Evolutionary conservation across 73 alveolate species (phyloP).

Genomic region (Uronychia setigera): DNA sequence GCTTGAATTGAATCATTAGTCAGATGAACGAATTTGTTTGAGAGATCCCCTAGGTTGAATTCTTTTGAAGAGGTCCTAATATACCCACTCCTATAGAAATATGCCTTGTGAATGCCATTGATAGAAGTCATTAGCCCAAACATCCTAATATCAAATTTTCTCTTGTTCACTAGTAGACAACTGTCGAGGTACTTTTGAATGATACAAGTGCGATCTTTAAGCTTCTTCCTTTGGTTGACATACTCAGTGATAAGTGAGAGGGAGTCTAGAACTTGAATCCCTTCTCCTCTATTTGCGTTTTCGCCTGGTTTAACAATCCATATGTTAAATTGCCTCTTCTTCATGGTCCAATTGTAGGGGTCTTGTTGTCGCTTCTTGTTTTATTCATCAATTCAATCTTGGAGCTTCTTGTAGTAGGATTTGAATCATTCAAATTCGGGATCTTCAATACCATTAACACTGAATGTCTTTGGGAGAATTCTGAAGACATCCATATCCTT

Average conservation of each 20-base stretch:
- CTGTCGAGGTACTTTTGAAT: slow-evolving; percentile 78
- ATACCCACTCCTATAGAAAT: slow-evolving; percentile 78
- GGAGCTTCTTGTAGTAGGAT: not conserved
- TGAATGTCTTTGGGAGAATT: not conserved
- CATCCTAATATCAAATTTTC: slow-evolving; percentile 86
- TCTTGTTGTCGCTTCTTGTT: not conserved
- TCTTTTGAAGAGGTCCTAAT: slow-evolving; percentile 74
- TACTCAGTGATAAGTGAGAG: not conserved
- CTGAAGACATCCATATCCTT: not conserved
- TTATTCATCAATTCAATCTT: not conserved
- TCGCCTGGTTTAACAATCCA: not conserved
- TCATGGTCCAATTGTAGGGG: not conserved
- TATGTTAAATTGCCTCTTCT: not conserved
- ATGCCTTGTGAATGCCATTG: slow-evolving; percentile 66
- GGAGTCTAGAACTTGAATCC: not conserved
- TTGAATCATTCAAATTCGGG: not conserved
- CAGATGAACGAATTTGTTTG: slow-evolving; percentile 68
- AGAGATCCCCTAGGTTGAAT: slow-evolving; percentile 52
- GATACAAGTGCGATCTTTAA: slow-evolving; percentile 42
- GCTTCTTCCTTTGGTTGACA: not conserved
- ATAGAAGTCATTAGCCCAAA: slow-evolving; percentile 62
- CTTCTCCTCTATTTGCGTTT: not conserved
- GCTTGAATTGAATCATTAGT: slow-evolving; percentile 88
- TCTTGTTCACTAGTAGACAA: slow-evolving; percentile 70
- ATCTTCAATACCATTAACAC: not conserved